Conservation (phyloP, 352 stramenopile genomes). For the Phytophthora palmivora region DNA sequence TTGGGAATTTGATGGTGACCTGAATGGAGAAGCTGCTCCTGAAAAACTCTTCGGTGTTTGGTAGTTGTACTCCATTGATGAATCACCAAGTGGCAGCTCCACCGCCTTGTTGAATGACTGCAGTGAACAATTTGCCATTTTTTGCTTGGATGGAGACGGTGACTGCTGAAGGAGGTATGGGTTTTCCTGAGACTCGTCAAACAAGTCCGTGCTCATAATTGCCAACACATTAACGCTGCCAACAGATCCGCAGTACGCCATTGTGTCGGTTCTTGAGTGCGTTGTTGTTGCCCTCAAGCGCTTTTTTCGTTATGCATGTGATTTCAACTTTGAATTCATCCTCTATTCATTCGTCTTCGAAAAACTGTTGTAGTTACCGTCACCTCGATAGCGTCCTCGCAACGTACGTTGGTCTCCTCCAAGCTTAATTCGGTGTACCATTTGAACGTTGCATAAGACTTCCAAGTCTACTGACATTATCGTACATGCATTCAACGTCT, state of each 20-base stretch:
- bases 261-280: conserved; percentile 7
- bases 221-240: conserved; percentile 73
- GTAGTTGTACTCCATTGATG: conserved; percentile 8
- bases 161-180: conserved; percentile 58
- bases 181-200: conserved; percentile 79
- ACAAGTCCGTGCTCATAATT: conserved; percentile 75
- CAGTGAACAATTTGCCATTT: conserved; percentile 6
- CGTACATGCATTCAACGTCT: not conserved
- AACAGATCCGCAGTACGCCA: conserved; percentile 68
- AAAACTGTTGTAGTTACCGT: conserved; percentile 6
- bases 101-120: conserved; percentile 19
- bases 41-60: conserved; percentile 1
- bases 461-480: conserved; percentile 8
- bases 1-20: conserved; percentile 5
- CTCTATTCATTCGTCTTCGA: not conserved
- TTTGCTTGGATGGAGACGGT: conserved; percentile 23
- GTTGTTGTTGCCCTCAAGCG: conserved; percentile 1
- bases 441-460: conserved; percentile 27
- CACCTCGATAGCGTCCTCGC: conserved; percentile 18
- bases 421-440: conserved; percentile 4
- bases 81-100: conserved; percentile 55
- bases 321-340: not conserved
- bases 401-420: conserved; percentile 10
- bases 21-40: conserved; percentile 3
- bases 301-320: conserved; percentile 7